Evolutionary conservation across 352 stramenopile genomes (phyloP).

Genomic region (Pelagophyceae sp.): DNA sequence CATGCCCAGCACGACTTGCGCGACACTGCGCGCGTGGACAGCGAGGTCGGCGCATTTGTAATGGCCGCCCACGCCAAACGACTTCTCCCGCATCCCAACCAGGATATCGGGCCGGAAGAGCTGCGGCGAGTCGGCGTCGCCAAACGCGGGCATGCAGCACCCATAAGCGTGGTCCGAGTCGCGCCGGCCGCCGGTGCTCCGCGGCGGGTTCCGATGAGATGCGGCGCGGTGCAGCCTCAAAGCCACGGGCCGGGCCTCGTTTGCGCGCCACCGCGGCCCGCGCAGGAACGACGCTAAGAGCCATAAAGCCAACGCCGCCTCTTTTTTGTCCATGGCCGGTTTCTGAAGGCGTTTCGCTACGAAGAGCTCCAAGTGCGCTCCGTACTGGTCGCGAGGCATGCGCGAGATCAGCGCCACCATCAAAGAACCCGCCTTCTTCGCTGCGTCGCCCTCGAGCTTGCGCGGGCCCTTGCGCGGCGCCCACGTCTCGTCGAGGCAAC

Average conservation of each 20-base stretch:
- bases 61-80: not conserved
- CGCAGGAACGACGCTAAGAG: not conserved
- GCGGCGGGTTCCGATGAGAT: not conserved
- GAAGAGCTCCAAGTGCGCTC: not conserved
- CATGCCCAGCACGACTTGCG: conserved; percentile 9
- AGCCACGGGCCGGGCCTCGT: not conserved
- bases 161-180: not conserved
- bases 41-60: conserved; percentile 15
- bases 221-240: too few species aligned
- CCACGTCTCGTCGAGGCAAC: not conserved
- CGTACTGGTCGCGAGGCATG: not conserved
- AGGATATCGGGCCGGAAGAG: not conserved
- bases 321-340: not conserved
- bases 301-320: not conserved
- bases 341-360: not conserved
- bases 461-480: not conserved
- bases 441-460: not conserved
- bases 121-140: not conserved
- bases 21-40: not conserved
- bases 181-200: not conserved
- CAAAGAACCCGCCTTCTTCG: not conserved
- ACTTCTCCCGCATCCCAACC: conserved; percentile 1
- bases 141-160: conserved; percentile 12
- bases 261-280: not conserved
- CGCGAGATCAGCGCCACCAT: not conserved